Evolutionary conservation across 495 filamentous ascomycete genomes (phyloP), one percentile per base, ranked within the genome.

Genomic region (Aspergillus hancockii): DNA sequence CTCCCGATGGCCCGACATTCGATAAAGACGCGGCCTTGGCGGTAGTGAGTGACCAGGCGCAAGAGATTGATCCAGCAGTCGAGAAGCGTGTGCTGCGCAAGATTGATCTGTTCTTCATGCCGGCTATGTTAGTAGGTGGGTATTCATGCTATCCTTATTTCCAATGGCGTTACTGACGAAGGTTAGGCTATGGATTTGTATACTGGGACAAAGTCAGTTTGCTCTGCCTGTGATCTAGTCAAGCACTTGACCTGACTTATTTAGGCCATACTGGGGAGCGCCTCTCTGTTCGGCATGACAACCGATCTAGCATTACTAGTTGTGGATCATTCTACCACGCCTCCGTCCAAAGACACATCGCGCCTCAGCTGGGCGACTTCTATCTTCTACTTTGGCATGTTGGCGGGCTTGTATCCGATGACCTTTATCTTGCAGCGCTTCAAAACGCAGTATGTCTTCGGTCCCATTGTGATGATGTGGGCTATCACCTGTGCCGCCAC

Each of bases 361-460:
- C 80, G 88, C 13, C 78, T 91, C 30, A 85, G 81, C 61, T 91
- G 88, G 89, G 88, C 88, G 18, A 90, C 87, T 0, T 90, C 86
- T 1, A 76, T 90, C 66, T 91, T 92, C 74, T 91, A 91, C 73
- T 90, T 92, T 62, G 88, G 88, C 23, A 88, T 89, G 86, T 78
- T 92, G 14, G 85, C 82, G 2, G 89, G 88, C 0, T 71, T 88
- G 16, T 91, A 89, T 64, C 89, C 87, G 12, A 85, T 90, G 83
- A 85, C 87, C 1, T 87, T 86, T 54, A 71, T 81, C 9, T 71
- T 89, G 22, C 89, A 92, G 68, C 81, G 80, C 50, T 89, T 89
- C 69, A 76, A 82, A 58, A 76, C 82, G 2, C 80, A 83, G n/a
- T 74, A 79, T 47, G 81, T 89, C 1, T 78, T 90, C 9, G 85